A percentile compares a stretch with the other conserved stretches of the same genome.
phyloP scores from a whole-genome alignment of 208 protist genomes.

The Herpetomonas tarakana region DNA sequence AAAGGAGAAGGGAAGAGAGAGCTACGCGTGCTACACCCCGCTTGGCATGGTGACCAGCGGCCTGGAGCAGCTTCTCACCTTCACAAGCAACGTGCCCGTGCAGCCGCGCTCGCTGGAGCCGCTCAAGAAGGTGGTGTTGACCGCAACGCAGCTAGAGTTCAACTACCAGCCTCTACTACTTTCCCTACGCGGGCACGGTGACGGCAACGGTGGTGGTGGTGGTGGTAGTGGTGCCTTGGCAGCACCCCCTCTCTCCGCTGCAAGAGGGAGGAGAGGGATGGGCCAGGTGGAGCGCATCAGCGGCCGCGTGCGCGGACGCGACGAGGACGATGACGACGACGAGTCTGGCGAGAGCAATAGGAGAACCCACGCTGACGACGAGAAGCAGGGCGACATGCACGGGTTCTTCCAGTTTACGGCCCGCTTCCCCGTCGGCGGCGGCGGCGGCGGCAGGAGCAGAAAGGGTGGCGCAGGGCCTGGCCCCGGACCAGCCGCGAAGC shows the following conservation, averaged over 20 bases:
- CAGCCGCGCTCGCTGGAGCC: constrained; percentile 67
- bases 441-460: constrained; percentile 13
- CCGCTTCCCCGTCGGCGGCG: constrained; percentile 19
- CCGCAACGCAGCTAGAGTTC: constrained; percentile 33
- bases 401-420: constrained; percentile 51
- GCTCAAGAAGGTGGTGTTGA: constrained; percentile 39
- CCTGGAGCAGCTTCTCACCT: constrained; percentile 40
- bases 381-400: neutral
- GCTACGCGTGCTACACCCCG: constrained; percentile 27
- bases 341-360: neutral
- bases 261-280: neutral
- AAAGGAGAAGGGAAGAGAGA: constrained; percentile 14
- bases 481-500: constrained; percentile 20
- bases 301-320: constrained; percentile 50
- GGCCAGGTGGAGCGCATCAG: constrained; percentile 25
- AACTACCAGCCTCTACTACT: constrained; percentile 15
- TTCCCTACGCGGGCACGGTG: neutral
- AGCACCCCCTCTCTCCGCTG: neutral
- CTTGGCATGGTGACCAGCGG: constrained; percentile 58
- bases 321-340: constrained; percentile 46
- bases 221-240: too few relatives aligned
- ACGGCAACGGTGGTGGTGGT: too few relatives aligned
- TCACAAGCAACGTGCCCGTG: constrained; percentile 27
- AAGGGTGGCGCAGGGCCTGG: constrained; percentile 3
- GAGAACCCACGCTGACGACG: neutral